Base-by-base conservation (phyloP, 1,284 basidiomycete genomes). In the Mycena sp. region DNA sequence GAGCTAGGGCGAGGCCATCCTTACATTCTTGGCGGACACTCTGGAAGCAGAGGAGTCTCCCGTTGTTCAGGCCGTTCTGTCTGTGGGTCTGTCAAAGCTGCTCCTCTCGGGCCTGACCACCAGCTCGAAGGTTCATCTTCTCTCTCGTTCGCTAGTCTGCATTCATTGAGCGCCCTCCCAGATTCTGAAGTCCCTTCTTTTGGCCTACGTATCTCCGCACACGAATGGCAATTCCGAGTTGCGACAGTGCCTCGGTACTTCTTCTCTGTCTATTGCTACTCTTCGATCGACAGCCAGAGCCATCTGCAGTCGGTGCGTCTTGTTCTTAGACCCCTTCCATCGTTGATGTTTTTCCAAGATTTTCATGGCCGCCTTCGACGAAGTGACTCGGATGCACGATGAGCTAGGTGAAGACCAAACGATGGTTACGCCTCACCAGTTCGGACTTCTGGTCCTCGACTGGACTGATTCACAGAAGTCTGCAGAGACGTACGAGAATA, bases 231-330 rank as follows among this genome's bases (percentile, higher is more conserved):
- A 98, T 73, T 91, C 93, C 71, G 87, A 95, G 65, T 81, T 99
- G 29, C 84, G 95, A 57, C 97, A 99, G 77, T 98, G 96, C 74
- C 81, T 99, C 91, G 95, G 19, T 99, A 99, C 78, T 99, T 99
- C 83, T 91, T 99, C 78, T 95, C 96, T 0, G 90, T 96, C 0
- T 99, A 94, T 75, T 95, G 94, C 76, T 96, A 93, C 75, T 94
- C 95, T 1, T 91, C 92, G 0, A 78, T 88, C 2, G 77, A 76
- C 17, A 97, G 98, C 73, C 96, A 98, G 79, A 79, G 85, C 12
- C 82, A 88, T 25, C 88, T 97, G 84, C 89, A 90, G 70, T 85
- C 88, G 68, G 95, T 95, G 60, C 63, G 84, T 67, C 16, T 28
- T 10, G 21, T 49, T 32, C 5, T 30, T 51, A 58, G 9, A 44